Base-by-base conservation (phyloP, 192 early-diverging fungal genomes). In the Chytriomyces sp. region DNA sequence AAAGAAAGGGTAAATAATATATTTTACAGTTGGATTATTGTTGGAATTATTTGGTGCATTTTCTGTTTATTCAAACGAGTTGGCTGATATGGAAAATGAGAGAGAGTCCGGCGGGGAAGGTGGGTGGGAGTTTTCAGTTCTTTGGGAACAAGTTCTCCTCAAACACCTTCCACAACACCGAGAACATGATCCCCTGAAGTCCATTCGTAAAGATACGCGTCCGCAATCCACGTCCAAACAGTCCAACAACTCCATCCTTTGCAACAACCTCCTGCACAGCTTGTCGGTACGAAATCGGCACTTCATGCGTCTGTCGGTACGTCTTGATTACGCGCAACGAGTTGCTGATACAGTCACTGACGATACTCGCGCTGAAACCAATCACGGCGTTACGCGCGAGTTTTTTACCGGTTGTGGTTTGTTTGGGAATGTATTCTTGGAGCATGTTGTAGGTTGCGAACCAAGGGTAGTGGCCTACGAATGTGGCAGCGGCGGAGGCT, bases 261-360 rank as follows among this genome's bases (percentile, higher is more conserved):
- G 70, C 81, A 44, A 84, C 72, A 45, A 84, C 79, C 6, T 79
- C 81, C 64, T 68, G 66, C 13, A 83, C 81, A 18, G 83, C 83
- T 44, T 75, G 73, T 18, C 67, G 18, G 44, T 83, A 81, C 5
- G 69, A 68, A 20, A 83, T 64, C 6, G 45, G 28, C 7, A 68
- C 70, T 48, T 80, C 79, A 72, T 77, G 68, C 7, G 82, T 80
- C 75, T 84, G 83, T 7, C 81, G 13, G 49, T 84, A 84, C 6
- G 83, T 84, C 70, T 84, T 84, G 76, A 84, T 81, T 5, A 84
- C 83, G 45, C 83, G 78, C 78, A 84, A 47, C 13, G 81, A 83
- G 72, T 84, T 84, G 61, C 68, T 75, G 48, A 83, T 79, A 45
- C 64, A 76, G 79, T 84, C 83, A 11, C 60, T 64, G 6, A 78